Percentiles rank a stretch among this genome's conserved stretches.
Evolutionary conservation across 768 basidiomycete species (phyloP).

Genomic region (Psilocybe tampanensis): DNA sequence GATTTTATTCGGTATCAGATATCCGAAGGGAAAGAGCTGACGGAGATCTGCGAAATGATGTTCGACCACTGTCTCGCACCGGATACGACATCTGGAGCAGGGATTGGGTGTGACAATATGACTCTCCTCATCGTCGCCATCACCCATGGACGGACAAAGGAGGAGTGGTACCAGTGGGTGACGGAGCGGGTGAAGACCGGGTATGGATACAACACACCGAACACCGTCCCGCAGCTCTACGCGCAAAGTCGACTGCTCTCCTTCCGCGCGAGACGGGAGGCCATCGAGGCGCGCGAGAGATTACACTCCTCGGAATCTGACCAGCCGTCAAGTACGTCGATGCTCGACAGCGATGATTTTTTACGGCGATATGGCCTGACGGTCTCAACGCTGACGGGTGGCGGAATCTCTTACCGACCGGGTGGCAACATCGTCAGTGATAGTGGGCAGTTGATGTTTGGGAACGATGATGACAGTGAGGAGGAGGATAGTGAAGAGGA

Average conservation of each 20-base stretch:
- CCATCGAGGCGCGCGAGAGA: constrained; percentile 51
- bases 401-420: constrained; percentile 68
- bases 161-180: constrained; percentile 93
- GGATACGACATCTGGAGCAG: constrained; percentile 85
- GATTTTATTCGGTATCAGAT: constrained; percentile 86
- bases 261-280: constrained; percentile 64
- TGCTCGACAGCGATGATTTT: constrained; percentile 27
- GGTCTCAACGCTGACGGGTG: constrained; percentile 23
- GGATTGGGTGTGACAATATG: constrained; percentile 99
- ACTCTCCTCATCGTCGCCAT: constrained; percentile 91
- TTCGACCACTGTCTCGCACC: constrained; percentile 95
- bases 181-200: constrained; percentile 75
- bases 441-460: constrained; percentile 61
- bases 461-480: constrained; percentile 62
- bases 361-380: constrained; percentile 28
- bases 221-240: constrained; percentile 75
- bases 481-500: constrained; percentile 57
- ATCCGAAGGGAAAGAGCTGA: constrained; percentile 74
- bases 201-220: constrained; percentile 81
- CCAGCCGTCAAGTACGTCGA: constrained; percentile 15
- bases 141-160: constrained; percentile 82
- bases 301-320: constrained; percentile 25
- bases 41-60: constrained; percentile 86
- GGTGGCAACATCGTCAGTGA: constrained; percentile 54
- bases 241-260: constrained; percentile 61